Conservation (phyloP, 2,329 filamentous ascomycete species). For the Corinectria fuckeliana region DNA sequence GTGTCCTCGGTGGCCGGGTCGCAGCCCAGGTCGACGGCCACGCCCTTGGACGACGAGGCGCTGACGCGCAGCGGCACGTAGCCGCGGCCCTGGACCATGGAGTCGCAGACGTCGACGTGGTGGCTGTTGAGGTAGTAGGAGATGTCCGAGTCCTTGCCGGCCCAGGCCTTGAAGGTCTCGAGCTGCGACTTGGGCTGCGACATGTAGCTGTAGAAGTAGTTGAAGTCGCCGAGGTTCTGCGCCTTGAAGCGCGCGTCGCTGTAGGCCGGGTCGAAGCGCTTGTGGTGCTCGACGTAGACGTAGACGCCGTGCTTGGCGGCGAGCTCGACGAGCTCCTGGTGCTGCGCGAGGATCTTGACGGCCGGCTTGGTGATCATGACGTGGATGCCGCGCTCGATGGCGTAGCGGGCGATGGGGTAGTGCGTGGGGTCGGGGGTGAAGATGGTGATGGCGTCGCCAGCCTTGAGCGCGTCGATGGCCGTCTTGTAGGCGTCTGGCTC, state of each 20-base stretch:
- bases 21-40: conserved; percentile 80
- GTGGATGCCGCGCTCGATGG: conserved; percentile 86
- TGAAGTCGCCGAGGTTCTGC: conserved; percentile 85
- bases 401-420: conserved; percentile 90
- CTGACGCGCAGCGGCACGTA: conserved; percentile 82
- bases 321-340: conserved; percentile 76
- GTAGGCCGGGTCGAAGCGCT: conserved; percentile 93
- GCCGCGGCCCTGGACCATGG: conserved; percentile 77
- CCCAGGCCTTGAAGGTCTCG: conserved; percentile 95
- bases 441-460: conserved; percentile 91
- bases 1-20: conserved; percentile 86
- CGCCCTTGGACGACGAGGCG: conserved; percentile 78
- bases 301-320: conserved; percentile 79
- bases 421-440: conserved; percentile 96
- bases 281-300: conserved; percentile 95
- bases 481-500: conserved; percentile 86
- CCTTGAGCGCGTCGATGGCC: conserved; percentile 82
- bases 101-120: conserved; percentile 91
- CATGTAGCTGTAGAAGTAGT: conserved; percentile 99
- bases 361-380: conserved; percentile 95
- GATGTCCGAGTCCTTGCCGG: conserved; percentile 89
- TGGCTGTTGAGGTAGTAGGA: conserved; percentile 96
- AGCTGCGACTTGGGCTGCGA: conserved; percentile 89
- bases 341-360: conserved; percentile 82
- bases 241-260: conserved; percentile 83